A percentile compares a stretch with the other conserved stretches of the same genome.
These are phyloP conservation scores for Cyberlindnera samutprakarnensis DNA, from an alignment of 805 yeast species.

Conservation along the genomic window DNA sequence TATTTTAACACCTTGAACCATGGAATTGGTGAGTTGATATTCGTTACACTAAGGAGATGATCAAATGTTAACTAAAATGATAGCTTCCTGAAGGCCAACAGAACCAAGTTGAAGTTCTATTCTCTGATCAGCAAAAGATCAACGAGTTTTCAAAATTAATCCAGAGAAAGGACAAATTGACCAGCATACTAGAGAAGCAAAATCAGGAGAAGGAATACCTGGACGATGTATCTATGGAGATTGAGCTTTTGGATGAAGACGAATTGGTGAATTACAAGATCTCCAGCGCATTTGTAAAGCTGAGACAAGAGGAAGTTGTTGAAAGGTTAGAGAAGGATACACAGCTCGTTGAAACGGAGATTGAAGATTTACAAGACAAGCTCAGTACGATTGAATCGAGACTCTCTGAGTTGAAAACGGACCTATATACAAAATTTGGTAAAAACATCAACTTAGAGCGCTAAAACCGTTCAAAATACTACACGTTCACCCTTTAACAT, in stretches of 20 bases:
- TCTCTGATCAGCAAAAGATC: conserved; percentile 76
- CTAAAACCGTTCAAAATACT: conserved; percentile 17
- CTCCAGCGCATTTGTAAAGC: conserved; percentile 71
- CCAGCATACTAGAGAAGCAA: conserved; percentile 38
- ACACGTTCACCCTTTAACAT: no score
- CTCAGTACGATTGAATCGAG: conserved; percentile 46
- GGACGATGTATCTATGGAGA: conserved; percentile 78
- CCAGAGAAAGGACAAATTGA: conserved; percentile 54
- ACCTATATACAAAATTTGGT: conserved; percentile 86
- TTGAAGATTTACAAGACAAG: conserved; percentile 37
- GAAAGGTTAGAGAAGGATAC: conserved; percentile 59
- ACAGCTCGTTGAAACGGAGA: conserved; percentile 41
- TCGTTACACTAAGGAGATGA: no score
- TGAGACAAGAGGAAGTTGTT: conserved; percentile 60
- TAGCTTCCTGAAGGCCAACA: conserved; percentile 34
- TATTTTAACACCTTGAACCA: no score
- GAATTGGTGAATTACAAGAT: conserved; percentile 67
- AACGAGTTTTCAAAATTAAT: conserved; percentile 83
- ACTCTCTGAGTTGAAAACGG: conserved; percentile 55
- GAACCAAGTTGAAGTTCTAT: conserved; percentile 31
- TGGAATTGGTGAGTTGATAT: conserved; percentile 15
- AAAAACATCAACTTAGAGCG: conserved; percentile 79
- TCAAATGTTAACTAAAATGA: not conserved
- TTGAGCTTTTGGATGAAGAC: conserved; percentile 78
- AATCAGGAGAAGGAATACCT: conserved; percentile 76